These are phyloP conservation scores for Colletotrichum kahawae DNA, from an alignment of 2,329 filamentous ascomycete genomes.

Conservation along the genomic window DNA sequence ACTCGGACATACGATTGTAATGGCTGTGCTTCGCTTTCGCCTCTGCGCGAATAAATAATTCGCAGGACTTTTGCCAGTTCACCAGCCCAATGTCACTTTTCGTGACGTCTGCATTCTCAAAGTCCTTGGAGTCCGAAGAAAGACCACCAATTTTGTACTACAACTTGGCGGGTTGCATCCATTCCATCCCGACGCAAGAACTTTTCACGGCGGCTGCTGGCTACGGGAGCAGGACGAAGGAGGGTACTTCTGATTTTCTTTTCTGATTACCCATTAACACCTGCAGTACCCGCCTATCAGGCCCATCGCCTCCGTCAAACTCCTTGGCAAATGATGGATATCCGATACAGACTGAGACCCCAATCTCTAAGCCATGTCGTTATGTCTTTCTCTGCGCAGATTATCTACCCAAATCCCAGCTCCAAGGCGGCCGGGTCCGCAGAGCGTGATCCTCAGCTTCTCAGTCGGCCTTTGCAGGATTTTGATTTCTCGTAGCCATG, in stretches of 20 bases:
- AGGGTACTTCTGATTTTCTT: background rate
- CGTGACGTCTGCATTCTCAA: background rate
- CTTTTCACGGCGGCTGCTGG: background rate
- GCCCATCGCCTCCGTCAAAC: background rate
- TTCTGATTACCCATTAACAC: constrained; percentile 1
- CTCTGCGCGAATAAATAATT: background rate
- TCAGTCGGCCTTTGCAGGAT: background rate
- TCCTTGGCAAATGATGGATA: background rate
- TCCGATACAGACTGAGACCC: background rate
- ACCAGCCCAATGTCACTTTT: background rate
- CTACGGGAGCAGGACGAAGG: background rate
- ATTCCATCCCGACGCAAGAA: background rate
- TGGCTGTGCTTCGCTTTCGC: background rate
- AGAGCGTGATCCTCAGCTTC: background rate
- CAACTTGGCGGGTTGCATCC: background rate
- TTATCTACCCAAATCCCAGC: background rate
- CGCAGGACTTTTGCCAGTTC: background rate
- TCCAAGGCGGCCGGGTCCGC: background rate
- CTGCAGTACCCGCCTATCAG: background rate
- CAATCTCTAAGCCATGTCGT: background rate
- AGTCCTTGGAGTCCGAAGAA: background rate
- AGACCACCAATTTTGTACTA: background rate
- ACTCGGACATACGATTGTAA: background rate
- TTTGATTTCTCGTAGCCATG: background rate
- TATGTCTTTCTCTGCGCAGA: background rate